phyloP scores from a whole-genome alignment of 2,329 filamentous ascomycete genomes.

The Aspergillus proliferans region DNA sequence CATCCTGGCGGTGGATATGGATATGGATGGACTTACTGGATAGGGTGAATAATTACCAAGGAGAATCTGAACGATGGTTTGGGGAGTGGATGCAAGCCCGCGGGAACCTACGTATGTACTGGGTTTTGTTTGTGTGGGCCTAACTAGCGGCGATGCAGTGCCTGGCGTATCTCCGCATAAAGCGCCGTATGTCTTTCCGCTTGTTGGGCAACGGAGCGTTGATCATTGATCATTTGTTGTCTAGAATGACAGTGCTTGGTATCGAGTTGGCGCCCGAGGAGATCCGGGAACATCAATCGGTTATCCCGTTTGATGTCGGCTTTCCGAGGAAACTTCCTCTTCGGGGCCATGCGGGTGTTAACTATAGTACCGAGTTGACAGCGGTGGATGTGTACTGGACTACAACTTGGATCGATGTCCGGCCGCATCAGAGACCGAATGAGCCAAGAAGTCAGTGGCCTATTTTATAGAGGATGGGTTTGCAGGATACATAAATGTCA shows the following conservation, averaged over 20 bases:
- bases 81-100: conserved; percentile 48
- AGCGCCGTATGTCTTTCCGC: conserved; percentile 48
- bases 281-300: conserved; percentile 48
- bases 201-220: conserved; percentile 46
- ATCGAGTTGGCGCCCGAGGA: conserved; percentile 48
- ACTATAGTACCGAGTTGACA: neutral
- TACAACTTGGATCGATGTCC: neutral
- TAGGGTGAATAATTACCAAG: conserved; percentile 46
- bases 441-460: no score
- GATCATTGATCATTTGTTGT: conserved; percentile 47
- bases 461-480: no score
- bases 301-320: conserved; percentile 48
- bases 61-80: conserved; percentile 46
- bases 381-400: neutral
- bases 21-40: conserved; percentile 7
- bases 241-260: conserved; percentile 49
- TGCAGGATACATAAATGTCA: no score
- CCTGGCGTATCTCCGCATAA: conserved; percentile 49
- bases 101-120: conserved; percentile 16
- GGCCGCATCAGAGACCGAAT: neutral
- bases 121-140: no score
- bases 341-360: neutral
- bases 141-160: conserved; percentile 20
- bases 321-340: conserved; percentile 28
- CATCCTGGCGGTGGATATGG: no score